phyloP scores from a whole-genome alignment of 1,139 yeast genomes.

The Kodamaea plutei region DNA sequence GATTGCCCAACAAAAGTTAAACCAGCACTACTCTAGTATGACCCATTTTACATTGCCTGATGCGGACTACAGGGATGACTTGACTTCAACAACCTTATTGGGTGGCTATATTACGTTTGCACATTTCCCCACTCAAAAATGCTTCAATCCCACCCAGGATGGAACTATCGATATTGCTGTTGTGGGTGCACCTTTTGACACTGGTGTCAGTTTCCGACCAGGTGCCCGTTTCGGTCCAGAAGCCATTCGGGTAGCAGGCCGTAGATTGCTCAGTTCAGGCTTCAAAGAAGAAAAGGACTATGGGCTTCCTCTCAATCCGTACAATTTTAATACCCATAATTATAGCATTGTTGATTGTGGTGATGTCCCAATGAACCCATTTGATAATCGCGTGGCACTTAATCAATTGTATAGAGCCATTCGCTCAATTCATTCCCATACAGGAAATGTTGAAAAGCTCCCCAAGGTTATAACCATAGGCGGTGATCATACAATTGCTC shows the following conservation, averaged over 20 bases:
- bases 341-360: conserved; percentile 48
- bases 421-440: conserved; percentile 41
- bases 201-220: conserved; percentile 46
- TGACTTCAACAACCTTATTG: conserved; percentile 21
- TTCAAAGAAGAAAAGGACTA: conserved; percentile 15
- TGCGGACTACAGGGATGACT: conserved; percentile 36
- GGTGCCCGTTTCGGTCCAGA: conserved; percentile 53
- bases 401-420: conserved; percentile 51
- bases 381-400: conserved; percentile 50
- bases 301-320: conserved; percentile 12
- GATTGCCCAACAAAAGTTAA: no score
- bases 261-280: conserved; percentile 33
- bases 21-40: conserved; percentile 12
- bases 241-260: conserved; percentile 36
- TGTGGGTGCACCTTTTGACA: conserved; percentile 51
- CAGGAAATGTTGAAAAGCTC: conserved; percentile 12
- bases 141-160: conserved; percentile 26
- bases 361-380: conserved; percentile 53
- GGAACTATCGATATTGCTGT: conserved; percentile 40
- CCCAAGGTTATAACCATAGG: conserved; percentile 51
- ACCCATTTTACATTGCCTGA: conserved; percentile 28
- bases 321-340: conserved; percentile 24
- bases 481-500: conserved; percentile 55
- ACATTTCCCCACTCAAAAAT: conserved; percentile 34
- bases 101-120: conserved; percentile 49